Percentiles rank a stretch among this genome's conserved stretches.
Conservation (phyloP, 1,139 yeast genomes). For the Debaryomycetaceae sp. region DNA sequence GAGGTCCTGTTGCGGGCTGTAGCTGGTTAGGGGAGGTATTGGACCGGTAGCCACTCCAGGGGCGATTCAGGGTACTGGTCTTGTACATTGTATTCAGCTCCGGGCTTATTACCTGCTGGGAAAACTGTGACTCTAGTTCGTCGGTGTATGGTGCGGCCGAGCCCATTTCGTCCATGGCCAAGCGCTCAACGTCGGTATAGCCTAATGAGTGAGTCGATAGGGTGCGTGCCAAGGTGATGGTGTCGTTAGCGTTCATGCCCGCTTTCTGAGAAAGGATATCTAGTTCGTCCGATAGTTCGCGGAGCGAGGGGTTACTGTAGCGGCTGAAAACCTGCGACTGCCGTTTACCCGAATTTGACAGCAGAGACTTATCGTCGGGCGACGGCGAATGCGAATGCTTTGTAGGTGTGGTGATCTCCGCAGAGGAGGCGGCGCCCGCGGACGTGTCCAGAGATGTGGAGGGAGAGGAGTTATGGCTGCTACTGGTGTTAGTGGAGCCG, state of each 20-base stretch:
- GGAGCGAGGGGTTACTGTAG: slow-evolving; percentile 44
- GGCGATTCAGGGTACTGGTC: neutral
- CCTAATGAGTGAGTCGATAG: slow-evolving; percentile 52
- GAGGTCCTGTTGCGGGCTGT: slow-evolving; percentile 1
- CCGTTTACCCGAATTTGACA: neutral
- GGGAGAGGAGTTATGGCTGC: slow-evolving; percentile 1
- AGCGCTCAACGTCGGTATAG: slow-evolving; percentile 39
- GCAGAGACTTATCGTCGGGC: slow-evolving; percentile 1
- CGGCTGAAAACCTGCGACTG: slow-evolving; percentile 3
- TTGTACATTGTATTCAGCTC: slow-evolving; percentile 6
- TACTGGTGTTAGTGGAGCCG: slow-evolving; percentile 1
- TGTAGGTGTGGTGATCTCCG: neutral
- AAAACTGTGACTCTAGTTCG: neutral
- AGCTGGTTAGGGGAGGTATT: slow-evolving; percentile 8
- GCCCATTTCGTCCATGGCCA: slow-evolving; percentile 32
- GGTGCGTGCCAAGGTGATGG: slow-evolving; percentile 64
- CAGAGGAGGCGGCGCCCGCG: neutral
- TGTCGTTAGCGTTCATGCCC: slow-evolving; percentile 64
- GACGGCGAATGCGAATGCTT: neutral
- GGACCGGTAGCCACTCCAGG: neutral
- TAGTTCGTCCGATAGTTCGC: slow-evolving; percentile 56
- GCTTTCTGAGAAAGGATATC: slow-evolving; percentile 58
- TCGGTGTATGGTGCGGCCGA: slow-evolving; percentile 7
- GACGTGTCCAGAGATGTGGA: slow-evolving; percentile 1
- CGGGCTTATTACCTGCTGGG: slow-evolving; percentile 2